These are phyloP conservation scores for Geranium incanum DNA, from an alignment of 441 rosid genomes.

Conservation along the genomic window DNA sequence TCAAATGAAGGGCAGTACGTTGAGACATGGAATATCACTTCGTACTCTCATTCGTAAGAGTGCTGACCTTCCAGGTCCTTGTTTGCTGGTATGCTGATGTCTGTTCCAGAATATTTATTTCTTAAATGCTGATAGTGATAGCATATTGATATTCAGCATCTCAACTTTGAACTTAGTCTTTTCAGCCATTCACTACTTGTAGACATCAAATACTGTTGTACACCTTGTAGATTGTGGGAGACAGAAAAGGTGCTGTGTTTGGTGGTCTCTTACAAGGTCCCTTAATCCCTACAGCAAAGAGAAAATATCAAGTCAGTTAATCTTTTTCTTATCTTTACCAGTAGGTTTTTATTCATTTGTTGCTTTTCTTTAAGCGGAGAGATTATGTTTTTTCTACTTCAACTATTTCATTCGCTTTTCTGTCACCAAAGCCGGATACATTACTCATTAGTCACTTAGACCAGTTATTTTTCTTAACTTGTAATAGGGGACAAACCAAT, in stretches of 20 bases:
- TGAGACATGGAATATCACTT: conserved; percentile 90
- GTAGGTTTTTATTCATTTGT: not conserved
- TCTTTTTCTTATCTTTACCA: conserved; percentile 5
- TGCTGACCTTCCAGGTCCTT: conserved; percentile 69
- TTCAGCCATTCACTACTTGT: conserved; percentile 9
- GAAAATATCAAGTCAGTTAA: conserved; percentile 73
- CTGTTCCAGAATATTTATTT: conserved; percentile 1
- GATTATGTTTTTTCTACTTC: not conserved
- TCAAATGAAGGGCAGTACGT: conserved; percentile 95
- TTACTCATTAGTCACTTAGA: conserved; percentile 8
- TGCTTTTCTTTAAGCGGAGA: conserved; percentile 9
- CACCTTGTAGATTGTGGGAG: conserved; percentile 63
- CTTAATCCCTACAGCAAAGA: conserved; percentile 68
- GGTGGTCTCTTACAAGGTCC: conserved; percentile 85
- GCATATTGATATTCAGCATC: not conserved
- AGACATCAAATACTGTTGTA: conserved; percentile 22
- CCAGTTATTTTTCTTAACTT: conserved; percentile 17
- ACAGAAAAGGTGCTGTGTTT: conserved; percentile 75
- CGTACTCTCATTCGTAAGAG: conserved; percentile 87
- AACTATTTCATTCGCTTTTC: not conserved
- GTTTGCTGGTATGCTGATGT: conserved; percentile 54
- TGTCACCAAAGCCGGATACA: not conserved
- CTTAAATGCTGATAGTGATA: not conserved
- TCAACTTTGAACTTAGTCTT: not conserved
- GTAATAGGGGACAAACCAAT: conserved; percentile 65